A percentile compares a stretch with the other conserved stretches of the same genome.
These are phyloP conservation scores for Hortiboletus flavorubellus DNA, from an alignment of 768 basidiomycete genomes.

Conservation along the genomic window DNA sequence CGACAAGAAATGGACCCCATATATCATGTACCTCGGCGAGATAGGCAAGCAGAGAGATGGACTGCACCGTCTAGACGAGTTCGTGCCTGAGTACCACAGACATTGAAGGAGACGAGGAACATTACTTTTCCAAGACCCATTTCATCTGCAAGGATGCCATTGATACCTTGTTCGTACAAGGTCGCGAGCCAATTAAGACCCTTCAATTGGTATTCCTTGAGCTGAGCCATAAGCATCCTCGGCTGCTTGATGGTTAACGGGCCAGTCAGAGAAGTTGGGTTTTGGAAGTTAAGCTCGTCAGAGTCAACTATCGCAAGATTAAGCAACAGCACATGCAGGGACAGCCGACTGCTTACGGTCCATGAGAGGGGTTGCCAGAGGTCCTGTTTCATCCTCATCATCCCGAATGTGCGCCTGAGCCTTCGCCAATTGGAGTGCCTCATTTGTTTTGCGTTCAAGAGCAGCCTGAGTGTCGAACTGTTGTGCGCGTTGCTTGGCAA, in stretches of 20 bases:
- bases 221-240: constrained; percentile 90
- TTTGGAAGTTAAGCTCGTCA: constrained; percentile 98
- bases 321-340: not conserved
- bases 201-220: constrained; percentile 98
- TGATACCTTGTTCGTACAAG: constrained; percentile 98
- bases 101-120: constrained; percentile 8
- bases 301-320: constrained; percentile 65
- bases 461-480: constrained; percentile 86
- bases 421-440: constrained; percentile 68
- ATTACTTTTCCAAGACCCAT: constrained; percentile 90
- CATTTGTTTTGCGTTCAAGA: constrained; percentile 74
- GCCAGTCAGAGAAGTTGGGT: constrained; percentile 87
- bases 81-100: not conserved
- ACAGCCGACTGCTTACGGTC: constrained; percentile 53
- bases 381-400: constrained; percentile 37
- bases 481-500: constrained; percentile 74
- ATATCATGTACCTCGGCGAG: constrained; percentile 97
- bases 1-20: constrained; percentile 98
- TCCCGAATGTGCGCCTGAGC: constrained; percentile 42
- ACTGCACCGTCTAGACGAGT: constrained; percentile 81
- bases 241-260: constrained; percentile 87
- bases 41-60: constrained; percentile 92
- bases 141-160: constrained; percentile 98
- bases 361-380: constrained; percentile 49
- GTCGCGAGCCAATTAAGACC: constrained; percentile 98